A percentile compares a stretch with the other conserved stretches of the same genome.
Evolutionary conservation across 306 rosid species (phyloP).

Genomic region (Vigna trinervia): DNA sequence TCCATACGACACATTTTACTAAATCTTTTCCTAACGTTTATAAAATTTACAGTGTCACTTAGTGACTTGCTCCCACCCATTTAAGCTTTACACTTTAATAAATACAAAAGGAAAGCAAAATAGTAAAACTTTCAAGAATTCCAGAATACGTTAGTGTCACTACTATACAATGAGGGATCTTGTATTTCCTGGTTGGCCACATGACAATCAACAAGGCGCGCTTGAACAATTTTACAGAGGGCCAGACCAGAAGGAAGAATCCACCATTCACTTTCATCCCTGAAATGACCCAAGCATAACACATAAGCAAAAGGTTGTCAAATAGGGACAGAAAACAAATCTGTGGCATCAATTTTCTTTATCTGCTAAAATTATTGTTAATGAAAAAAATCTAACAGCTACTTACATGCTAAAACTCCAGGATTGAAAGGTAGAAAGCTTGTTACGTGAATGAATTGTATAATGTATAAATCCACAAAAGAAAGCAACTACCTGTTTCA

Average conservation of each 20-base stretch:
- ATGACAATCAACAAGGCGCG: constrained; percentile 81
- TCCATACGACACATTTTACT: constrained; percentile 17
- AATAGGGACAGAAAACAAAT: constrained; percentile 17
- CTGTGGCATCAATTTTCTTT: constrained; percentile 31
- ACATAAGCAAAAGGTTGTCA: constrained; percentile 30
- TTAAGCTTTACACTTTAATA: constrained; percentile 42
- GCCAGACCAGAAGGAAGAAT: constrained; percentile 87
- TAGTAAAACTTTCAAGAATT: constrained; percentile 55
- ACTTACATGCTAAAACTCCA: constrained; percentile 96
- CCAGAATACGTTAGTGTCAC: constrained; percentile 84
- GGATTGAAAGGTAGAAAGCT: constrained; percentile 69
- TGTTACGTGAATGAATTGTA: constrained; percentile 60
- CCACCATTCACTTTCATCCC: constrained; percentile 99
- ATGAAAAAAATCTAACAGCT: background rate
- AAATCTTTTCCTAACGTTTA: constrained; percentile 18
- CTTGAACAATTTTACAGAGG: constrained; percentile 80
- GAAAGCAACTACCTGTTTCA: constrained; percentile 79
- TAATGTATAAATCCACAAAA: constrained; percentile 87
- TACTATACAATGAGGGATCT: constrained; percentile 85
- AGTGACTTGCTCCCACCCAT: constrained; percentile 36
- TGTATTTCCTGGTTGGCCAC: constrained; percentile 96
- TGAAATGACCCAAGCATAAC: constrained; percentile 47
- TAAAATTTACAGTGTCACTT: constrained; percentile 36
- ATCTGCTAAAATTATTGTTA: constrained; percentile 13
- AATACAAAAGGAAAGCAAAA: constrained; percentile 5